phyloP scores from a whole-genome alignment of 2,329 filamentous ascomycete species.

The Trichoderma endophyticum region DNA sequence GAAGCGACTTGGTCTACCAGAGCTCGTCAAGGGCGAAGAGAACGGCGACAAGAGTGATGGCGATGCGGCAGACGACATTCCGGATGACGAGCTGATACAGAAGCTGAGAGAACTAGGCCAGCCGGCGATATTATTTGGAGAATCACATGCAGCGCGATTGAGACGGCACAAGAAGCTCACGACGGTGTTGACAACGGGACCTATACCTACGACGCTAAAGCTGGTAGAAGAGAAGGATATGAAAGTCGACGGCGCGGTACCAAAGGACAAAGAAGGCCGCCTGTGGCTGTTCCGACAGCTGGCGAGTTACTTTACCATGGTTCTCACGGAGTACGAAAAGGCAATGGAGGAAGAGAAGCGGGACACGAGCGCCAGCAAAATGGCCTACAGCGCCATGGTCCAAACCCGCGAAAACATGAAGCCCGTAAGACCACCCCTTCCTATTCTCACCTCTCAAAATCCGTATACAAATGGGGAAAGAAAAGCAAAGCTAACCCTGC shows the following conservation, averaged over 20 bases:
- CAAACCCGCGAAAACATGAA: conserved; percentile 85
- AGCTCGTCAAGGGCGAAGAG: conserved; percentile 49
- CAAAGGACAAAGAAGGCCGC: conserved; percentile 61
- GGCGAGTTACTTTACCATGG: conserved; percentile 92
- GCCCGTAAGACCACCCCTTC: conserved; percentile 48
- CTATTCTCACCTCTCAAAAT: not conserved
- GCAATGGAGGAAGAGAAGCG: conserved; percentile 66
- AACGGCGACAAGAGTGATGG: conserved; percentile 38
- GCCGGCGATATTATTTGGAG: conserved; percentile 76
- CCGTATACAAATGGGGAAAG: not conserved
- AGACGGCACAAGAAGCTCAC: conserved; percentile 67
- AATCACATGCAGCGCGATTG: conserved; percentile 67
- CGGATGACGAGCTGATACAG: conserved; percentile 64
- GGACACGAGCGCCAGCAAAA: conserved; percentile 73
- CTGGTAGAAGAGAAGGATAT: conserved; percentile 83
- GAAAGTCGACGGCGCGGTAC: conserved; percentile 68
- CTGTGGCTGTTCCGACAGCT: conserved; percentile 81
- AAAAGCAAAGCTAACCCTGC: not conserved
- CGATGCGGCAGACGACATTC: conserved; percentile 59
- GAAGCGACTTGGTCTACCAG: conserved; percentile 76
- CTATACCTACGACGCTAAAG: conserved; percentile 81
- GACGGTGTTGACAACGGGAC: conserved; percentile 64
- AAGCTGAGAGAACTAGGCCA: conserved; percentile 71
- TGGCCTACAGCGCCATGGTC: conserved; percentile 79
- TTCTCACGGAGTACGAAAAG: conserved; percentile 81